phyloP scores from a whole-genome alignment of 352 stramenopile genomes.

The Pythium oligandrum region DNA sequence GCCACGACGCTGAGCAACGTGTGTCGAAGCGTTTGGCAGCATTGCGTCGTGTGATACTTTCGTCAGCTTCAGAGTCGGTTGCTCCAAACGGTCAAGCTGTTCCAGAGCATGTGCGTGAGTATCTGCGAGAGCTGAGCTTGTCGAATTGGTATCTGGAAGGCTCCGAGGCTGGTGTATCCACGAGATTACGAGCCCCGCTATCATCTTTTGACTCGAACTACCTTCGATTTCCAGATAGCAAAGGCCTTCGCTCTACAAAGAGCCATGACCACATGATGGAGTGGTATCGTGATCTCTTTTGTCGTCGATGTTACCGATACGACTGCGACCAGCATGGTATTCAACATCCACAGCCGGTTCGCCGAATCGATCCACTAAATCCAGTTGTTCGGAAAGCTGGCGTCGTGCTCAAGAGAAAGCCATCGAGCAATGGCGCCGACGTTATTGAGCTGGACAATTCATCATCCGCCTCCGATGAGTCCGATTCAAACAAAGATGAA shows the following conservation, averaged over 20 bases:
- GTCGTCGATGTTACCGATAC: conserved; percentile 86
- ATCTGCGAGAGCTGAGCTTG: neutral
- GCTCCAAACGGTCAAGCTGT: conserved; percentile 1
- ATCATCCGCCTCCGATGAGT: conserved; percentile 18
- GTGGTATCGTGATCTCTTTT: conserved; percentile 86
- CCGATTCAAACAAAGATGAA: neutral
- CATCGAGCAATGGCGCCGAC: conserved; percentile 5
- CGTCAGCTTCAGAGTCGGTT: conserved; percentile 12
- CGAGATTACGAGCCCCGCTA: conserved; percentile 22
- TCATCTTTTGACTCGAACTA: conserved; percentile 59
- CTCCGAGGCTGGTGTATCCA: conserved; percentile 29
- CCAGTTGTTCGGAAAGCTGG: conserved; percentile 36
- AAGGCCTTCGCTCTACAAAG: conserved; percentile 33
- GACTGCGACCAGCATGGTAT: conserved; percentile 89
- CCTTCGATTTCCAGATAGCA: conserved; percentile 16
- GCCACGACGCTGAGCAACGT: conserved; percentile 16
- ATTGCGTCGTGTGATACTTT: conserved; percentile 1
- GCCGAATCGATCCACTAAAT: conserved; percentile 51
- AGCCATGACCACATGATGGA: conserved; percentile 61
- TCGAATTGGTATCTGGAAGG: neutral
- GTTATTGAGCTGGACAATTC: conserved; percentile 26
- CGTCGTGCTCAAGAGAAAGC: conserved; percentile 15
- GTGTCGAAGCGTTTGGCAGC: conserved; percentile 22
- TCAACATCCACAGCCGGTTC: conserved; percentile 41
- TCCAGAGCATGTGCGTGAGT: neutral